Evolutionary conservation across 2,329 filamentous ascomycete genomes (phyloP).

Genomic region (Gnomoniopsis smithogilvyi): DNA sequence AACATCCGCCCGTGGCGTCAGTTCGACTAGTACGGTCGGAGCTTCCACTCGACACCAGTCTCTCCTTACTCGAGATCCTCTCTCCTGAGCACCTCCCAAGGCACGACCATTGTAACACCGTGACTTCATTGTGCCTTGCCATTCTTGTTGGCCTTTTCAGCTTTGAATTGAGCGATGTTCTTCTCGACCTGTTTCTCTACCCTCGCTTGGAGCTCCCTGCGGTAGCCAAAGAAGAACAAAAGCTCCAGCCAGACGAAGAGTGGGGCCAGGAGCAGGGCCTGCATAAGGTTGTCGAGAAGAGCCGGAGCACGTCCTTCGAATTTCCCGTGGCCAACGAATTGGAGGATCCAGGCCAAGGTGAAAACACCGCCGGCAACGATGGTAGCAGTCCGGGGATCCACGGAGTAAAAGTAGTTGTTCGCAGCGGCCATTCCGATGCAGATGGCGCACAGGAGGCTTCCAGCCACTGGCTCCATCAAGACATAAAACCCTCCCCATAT

Average conservation of each 20-base stretch:
- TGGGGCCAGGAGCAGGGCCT: slow-evolving; percentile 88
- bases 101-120: not conserved
- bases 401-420: slow-evolving; percentile 69
- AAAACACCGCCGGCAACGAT: slow-evolving; percentile 64
- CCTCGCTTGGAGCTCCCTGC: slow-evolving; percentile 78
- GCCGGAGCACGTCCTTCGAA: slow-evolving; percentile 89
- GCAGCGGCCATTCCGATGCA: slow-evolving; percentile 73
- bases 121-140: slow-evolving; percentile 47
- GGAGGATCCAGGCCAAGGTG: slow-evolving; percentile 75
- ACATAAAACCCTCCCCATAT: slow-evolving; percentile 79
- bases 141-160: slow-evolving; percentile 46
- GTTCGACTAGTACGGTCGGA: not conserved
- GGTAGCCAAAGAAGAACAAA: slow-evolving; percentile 86
- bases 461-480: slow-evolving; percentile 90
- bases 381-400: slow-evolving; percentile 47
- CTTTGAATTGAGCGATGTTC: slow-evolving; percentile 73
- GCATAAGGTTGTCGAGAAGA: slow-evolving; percentile 84
- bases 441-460: slow-evolving; percentile 70
- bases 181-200: slow-evolving; percentile 72
- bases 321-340: slow-evolving; percentile 87
- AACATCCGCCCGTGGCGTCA: not conserved
- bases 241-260: slow-evolving; percentile 97
- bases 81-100: not conserved
- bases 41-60: not conserved
- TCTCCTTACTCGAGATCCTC: not conserved